Evolutionary conservation across 257 asterid species (phyloP).

Genomic region (Nicotiana obtusifolia): DNA sequence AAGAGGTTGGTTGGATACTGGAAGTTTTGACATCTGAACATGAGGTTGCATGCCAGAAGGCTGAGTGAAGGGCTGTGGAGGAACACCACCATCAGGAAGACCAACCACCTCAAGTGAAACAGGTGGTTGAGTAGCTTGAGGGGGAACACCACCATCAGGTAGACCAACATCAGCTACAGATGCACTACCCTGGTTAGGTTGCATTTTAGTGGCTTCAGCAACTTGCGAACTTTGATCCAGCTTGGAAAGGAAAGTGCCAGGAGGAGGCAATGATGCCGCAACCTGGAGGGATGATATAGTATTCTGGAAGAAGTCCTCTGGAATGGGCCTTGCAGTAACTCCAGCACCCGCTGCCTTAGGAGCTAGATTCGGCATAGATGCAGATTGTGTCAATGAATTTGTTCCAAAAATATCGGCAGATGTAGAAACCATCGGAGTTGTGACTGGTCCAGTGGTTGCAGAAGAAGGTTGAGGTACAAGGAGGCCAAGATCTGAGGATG

Average conservation of each 20-base stretch:
- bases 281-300: conserved; percentile 85
- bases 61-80: conserved; percentile 57
- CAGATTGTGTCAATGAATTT: conserved; percentile 47
- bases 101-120: conserved; percentile 50
- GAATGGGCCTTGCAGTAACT: conserved; percentile 69
- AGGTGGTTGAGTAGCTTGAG: conserved; percentile 68
- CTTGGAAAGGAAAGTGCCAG: conserved; percentile 72
- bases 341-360: conserved; percentile 55
- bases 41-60: conserved; percentile 40
- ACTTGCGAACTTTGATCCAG: conserved; percentile 61
- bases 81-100: conserved; percentile 85
- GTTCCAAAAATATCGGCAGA: conserved; percentile 79
- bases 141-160: conserved; percentile 72
- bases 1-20: conserved; percentile 66
- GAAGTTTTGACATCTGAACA: conserved; percentile 35
- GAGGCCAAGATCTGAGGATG: conserved; percentile 64
- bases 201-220: conserved; percentile 35
- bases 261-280: conserved; percentile 79
- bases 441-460: conserved; percentile 31
- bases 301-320: conserved; percentile 98
- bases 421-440: conserved; percentile 45
- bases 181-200: conserved; percentile 45
- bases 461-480: conserved; percentile 59
- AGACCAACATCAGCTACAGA: conserved; percentile 46
- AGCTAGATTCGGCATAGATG: conserved; percentile 44